These are phyloP conservation scores for Spathaspora girioi DNA, from an alignment of 805 yeast species.

Conservation along the genomic window DNA sequence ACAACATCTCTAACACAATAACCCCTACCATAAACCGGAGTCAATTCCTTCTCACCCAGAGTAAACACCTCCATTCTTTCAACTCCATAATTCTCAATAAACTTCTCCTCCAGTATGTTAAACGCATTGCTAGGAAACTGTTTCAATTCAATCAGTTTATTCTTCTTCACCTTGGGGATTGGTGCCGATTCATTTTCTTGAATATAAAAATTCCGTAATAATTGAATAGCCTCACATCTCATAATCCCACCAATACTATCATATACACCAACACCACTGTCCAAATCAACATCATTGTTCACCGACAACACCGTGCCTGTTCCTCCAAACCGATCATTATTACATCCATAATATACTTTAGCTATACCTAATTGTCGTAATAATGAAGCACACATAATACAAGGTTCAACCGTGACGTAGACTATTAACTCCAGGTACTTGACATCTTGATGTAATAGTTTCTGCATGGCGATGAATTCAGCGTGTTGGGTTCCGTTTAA, in stretches of 20 bases:
- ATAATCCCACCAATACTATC: constrained; percentile 71
- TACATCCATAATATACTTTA: constrained; percentile 84
- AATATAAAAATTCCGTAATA: constrained; percentile 79
- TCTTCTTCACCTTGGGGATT: constrained; percentile 67
- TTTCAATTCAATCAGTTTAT: constrained; percentile 53
- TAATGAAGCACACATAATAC: constrained; percentile 96
- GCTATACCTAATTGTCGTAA: constrained; percentile 74
- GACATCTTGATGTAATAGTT: constrained; percentile 7
- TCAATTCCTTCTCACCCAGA: constrained; percentile 18
- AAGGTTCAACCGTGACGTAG: constrained; percentile 96
- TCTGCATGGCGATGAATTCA: constrained; percentile 79
- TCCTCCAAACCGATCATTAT: constrained; percentile 94
- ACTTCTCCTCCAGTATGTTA: constrained; percentile 46
- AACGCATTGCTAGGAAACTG: constrained; percentile 57
- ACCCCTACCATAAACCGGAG: constrained; percentile 19
- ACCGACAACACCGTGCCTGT: constrained; percentile 81
- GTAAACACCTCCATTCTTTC: constrained; percentile 16
- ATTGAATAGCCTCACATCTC: constrained; percentile 76
- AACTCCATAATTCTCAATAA: constrained; percentile 43
- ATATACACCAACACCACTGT: constrained; percentile 39
- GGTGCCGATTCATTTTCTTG: constrained; percentile 88
- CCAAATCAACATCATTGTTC: constrained; percentile 12
- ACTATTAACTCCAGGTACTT: constrained; percentile 55
- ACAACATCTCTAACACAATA: constrained; percentile 18
- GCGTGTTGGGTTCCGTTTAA: constrained; percentile 91